Evolutionary conservation across 2,329 filamentous ascomycete species (phyloP), one percentile per base, ranked within the genome.

Genomic region (Phialophora chinensis): DNA sequence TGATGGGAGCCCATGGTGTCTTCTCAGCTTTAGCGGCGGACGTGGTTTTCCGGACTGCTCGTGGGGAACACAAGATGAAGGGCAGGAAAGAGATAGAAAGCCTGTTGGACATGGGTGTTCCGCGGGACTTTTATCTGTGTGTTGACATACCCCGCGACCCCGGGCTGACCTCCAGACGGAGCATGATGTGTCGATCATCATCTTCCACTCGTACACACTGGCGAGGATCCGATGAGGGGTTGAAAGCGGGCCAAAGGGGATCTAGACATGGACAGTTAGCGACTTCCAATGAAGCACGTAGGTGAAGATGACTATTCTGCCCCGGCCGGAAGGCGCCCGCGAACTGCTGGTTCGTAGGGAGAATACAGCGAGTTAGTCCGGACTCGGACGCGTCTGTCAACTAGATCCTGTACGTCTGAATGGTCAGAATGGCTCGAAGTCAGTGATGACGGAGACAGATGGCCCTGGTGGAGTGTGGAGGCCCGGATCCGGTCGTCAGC

Each of bases 1-100:
- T 69, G 62, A 33, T 66, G 63, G 17, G 65, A 65, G 10, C 67
- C 67, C 69, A 71, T 71, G 7, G 23, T 54, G 38, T 47, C 27
- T 33, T 52, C 27, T 33, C 27, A 23, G 6, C 12, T 14, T 29
- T 44, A 11, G n/a, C 49, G 33, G 20, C 49, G 47, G 23, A 23
- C 25, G 10, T 17, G 54, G 54, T 23, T 29, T 44, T n/a, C 27
- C 12, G 14, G n/a, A 31, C 14, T 27, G 8, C 12, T 4, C 3
- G n/a, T n/a, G 17, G 25, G 14, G 17, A 23, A 55, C 29, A n/a
- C 52, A 31, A 25, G 53, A 31, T 55, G 25, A 55, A n/a, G 11
- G 29, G 17, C 14, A 8, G 23, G 25, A 33, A 20, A 17, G 53
- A 31, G 25, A 12, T 20, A 33, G 29, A 20, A 29, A 11, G 17